A percentile compares a stretch with the other conserved stretches of the same genome.
These are phyloP conservation scores for Pugionium dolabratum DNA, from an alignment of 345 rosid species.

Conservation along the genomic window DNA sequence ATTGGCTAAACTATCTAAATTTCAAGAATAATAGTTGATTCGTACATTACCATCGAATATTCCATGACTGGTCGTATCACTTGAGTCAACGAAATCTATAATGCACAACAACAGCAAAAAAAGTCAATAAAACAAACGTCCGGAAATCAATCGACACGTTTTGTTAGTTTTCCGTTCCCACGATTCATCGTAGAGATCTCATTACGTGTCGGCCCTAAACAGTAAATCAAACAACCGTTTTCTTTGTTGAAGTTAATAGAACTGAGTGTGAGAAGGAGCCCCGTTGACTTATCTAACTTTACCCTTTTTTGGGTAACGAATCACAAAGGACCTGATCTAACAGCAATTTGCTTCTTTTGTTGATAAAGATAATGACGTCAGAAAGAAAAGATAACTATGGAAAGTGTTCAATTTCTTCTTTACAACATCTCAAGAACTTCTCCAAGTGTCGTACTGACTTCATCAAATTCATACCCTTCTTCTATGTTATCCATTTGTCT, in stretches of 20 bases:
- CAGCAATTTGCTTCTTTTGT: slow-evolving; percentile 25
- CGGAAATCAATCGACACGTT: slow-evolving; percentile 36
- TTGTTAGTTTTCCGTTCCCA: slow-evolving; percentile 34
- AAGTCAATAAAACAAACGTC: slow-evolving; percentile 34
- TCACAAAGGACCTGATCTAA: slow-evolving; percentile 33
- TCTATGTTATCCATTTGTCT: slow-evolving; percentile 25
- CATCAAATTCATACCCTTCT: slow-evolving; percentile 29
- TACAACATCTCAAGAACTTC: slow-evolving; percentile 35
- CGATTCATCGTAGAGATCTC: slow-evolving; percentile 21
- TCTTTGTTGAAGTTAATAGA: slow-evolving; percentile 27
- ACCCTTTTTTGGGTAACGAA: slow-evolving; percentile 24
- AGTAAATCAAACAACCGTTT: slow-evolving; percentile 18
- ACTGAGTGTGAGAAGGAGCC: not conserved
- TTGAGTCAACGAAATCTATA: slow-evolving; percentile 19
- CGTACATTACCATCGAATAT: slow-evolving; percentile 29
- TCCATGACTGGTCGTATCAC: slow-evolving; percentile 24
- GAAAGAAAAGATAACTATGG: not conserved
- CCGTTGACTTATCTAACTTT: slow-evolving; percentile 34
- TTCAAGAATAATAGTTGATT: slow-evolving; percentile 4
- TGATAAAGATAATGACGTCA: slow-evolving; percentile 25
- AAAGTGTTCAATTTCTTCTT: slow-evolving; percentile 19
- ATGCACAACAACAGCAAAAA: slow-evolving; percentile 6
- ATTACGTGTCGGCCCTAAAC: slow-evolving; percentile 31
- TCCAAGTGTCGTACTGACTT: slow-evolving; percentile 39
- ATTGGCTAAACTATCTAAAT: slow-evolving; percentile 11